Percentiles rank a stretch among this genome's conserved stretches.
These are phyloP conservation scores for Gossypium aridum DNA, from an alignment of 441 rosid species.

Conservation along the genomic window DNA sequence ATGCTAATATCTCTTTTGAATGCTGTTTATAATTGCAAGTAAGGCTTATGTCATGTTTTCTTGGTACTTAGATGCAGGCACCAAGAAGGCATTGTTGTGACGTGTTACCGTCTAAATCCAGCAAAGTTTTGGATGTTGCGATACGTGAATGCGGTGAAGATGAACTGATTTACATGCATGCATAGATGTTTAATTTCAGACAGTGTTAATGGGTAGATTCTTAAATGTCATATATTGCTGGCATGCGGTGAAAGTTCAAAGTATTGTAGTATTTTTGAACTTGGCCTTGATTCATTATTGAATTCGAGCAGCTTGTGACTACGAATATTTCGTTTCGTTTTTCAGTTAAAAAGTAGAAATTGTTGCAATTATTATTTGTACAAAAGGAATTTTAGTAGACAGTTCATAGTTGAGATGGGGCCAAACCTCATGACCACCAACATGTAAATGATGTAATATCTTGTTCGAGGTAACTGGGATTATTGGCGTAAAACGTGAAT, in stretches of 20 bases:
- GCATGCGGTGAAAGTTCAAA: background rate
- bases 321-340: no score
- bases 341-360: background rate
- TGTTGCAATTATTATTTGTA: no score
- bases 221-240: background rate
- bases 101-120: slow-evolving; percentile 49
- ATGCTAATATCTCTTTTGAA: background rate
- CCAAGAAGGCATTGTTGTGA: slow-evolving; percentile 90
- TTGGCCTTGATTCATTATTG: background rate
- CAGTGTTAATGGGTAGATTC: background rate
- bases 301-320: background rate
- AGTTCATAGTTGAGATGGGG: background rate
- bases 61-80: slow-evolving; percentile 47
- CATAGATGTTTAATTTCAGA: slow-evolving; percentile 15
- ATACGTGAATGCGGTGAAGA: slow-evolving; percentile 70
- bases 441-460: background rate
- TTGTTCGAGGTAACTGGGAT: background rate
- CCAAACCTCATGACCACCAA: background rate
- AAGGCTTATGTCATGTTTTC: background rate
- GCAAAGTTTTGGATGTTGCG: slow-evolving; percentile 49
- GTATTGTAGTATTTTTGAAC: background rate
- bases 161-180: slow-evolving; percentile 56
- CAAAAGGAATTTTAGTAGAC: background rate
- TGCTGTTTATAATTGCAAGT: background rate
- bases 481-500: background rate